Evolutionary conservation across 2,329 filamentous ascomycete species (phyloP).

Genomic region (Nakataea oryzae): DNA sequence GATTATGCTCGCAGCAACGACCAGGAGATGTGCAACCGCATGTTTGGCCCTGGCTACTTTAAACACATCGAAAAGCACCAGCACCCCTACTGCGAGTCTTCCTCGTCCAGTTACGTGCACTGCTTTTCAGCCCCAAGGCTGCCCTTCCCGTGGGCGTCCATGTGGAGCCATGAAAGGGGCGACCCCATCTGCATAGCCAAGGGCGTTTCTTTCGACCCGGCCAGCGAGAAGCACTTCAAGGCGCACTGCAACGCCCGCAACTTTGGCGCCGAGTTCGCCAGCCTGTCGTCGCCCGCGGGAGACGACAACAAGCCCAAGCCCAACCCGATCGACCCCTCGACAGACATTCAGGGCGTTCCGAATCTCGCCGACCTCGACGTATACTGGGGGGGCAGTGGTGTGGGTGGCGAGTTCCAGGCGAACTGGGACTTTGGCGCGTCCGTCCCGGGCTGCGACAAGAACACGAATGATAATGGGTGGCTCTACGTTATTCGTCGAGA

Average conservation of each 20-base stretch:
- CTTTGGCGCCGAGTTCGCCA: background rate
- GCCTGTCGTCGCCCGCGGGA: background rate
- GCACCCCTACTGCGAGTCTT: background rate
- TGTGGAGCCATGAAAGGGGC: background rate
- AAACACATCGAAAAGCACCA: background rate
- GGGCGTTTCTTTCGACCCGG: background rate
- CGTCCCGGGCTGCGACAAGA: background rate
- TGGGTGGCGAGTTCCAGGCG: background rate
- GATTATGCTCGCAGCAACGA: background rate
- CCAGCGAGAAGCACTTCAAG: background rate
- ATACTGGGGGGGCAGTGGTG: background rate
- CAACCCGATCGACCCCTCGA: background rate
- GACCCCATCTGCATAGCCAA: background rate
- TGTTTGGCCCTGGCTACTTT: background rate
- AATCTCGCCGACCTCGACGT: background rate
- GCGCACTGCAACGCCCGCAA: background rate
- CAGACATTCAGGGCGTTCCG: background rate
- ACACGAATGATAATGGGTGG: conserved; percentile 8
- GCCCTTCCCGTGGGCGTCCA: background rate
- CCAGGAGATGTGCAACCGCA: background rate
- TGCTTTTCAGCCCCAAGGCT: background rate
- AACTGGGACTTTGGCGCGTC: background rate
- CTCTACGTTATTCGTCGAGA: conserved; percentile 16
- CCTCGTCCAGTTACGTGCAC: background rate
- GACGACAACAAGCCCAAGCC: background rate